Percentiles rank a stretch among this genome's conserved stretches.
Conservation (phyloP, 768 basidiomycete genomes). For the Galerina sulciceps region DNA sequence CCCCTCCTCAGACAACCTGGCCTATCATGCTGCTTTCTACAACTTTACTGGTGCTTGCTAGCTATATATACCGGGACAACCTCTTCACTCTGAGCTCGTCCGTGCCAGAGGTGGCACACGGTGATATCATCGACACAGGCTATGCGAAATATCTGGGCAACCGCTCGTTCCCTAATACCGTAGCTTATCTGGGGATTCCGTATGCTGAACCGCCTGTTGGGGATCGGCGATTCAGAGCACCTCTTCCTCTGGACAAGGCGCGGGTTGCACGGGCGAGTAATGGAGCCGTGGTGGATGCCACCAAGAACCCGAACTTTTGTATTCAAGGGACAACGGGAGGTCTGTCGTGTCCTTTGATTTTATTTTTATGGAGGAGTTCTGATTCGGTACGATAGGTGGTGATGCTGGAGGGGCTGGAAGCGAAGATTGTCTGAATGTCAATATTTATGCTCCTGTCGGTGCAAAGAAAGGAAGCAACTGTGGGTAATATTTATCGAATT, state of each 20-base stretch:
- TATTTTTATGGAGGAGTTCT: background rate
- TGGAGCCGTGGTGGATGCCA: constrained; percentile 52
- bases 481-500: constrained; percentile 28
- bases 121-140: constrained; percentile 53
- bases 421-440: constrained; percentile 72
- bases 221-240: constrained; percentile 53
- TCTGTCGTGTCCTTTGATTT: constrained; percentile 21
- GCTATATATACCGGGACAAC: constrained; percentile 14
- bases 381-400: constrained; percentile 35
- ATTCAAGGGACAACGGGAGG: constrained; percentile 60
- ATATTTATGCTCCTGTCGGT: constrained; percentile 60
- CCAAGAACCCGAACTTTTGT: constrained; percentile 59
- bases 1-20: background rate
- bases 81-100: constrained; percentile 15
- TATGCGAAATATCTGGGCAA: constrained; percentile 65
- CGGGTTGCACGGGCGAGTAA: constrained; percentile 39
- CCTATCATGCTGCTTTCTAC: constrained; percentile 18
- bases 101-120: background rate
- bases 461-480: constrained; percentile 50
- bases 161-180: constrained; percentile 51
- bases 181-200: constrained; percentile 62
- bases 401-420: constrained; percentile 68
- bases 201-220: constrained; percentile 65
- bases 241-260: constrained; percentile 53
- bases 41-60: constrained; percentile 13